A percentile compares a stretch with the other conserved stretches of the same genome.
Evolutionary conservation across 305 asterid genomes (phyloP).

Genomic region (Ajuga reptans): DNA sequence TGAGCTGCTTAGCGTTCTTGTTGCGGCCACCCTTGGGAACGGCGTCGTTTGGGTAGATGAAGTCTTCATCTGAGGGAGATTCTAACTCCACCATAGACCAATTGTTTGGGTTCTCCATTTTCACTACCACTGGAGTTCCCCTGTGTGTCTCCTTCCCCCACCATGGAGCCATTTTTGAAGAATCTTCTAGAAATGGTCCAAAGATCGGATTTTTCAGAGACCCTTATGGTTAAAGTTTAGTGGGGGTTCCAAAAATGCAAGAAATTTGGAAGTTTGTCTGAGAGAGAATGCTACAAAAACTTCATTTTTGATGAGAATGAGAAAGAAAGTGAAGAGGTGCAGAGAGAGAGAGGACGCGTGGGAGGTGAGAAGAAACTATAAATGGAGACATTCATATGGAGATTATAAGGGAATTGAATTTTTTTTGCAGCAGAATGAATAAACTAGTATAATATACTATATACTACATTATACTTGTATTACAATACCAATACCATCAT

Average conservation of each 20-base stretch:
- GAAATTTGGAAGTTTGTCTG: not conserved
- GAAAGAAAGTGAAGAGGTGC: not conserved
- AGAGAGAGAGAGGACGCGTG: conserved; percentile 36
- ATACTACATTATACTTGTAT: not conserved
- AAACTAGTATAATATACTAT: not conserved
- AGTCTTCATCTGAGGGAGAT: conserved; percentile 73
- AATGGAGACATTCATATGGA: conserved; percentile 24
- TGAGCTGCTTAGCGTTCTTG: conserved; percentile 89
- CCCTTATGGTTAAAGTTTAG: no score
- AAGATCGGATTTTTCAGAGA: not conserved
- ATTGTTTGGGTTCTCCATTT: no score
- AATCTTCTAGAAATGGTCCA: not conserved
- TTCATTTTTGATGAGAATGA: conserved; percentile 29
- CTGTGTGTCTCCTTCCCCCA: no score
- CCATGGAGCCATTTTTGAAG: no score
- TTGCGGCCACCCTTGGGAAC: conserved; percentile 45
- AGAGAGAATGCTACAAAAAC: conserved; percentile 26
- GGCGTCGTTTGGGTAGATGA: conserved; percentile 40
- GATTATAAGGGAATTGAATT: conserved; percentile 23
- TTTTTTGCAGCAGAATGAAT: conserved; percentile 19
- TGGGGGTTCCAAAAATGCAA: not conserved
- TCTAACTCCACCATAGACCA: no score
- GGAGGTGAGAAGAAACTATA: conserved; percentile 23
- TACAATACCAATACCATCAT: not conserved
- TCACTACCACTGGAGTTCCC: no score